Percentiles rank a stretch among this genome's conserved stretches.
These are phyloP conservation scores for Termitomyces bulborhizus DNA, from an alignment of 768 basidiomycete species.

Conservation along the genomic window DNA sequence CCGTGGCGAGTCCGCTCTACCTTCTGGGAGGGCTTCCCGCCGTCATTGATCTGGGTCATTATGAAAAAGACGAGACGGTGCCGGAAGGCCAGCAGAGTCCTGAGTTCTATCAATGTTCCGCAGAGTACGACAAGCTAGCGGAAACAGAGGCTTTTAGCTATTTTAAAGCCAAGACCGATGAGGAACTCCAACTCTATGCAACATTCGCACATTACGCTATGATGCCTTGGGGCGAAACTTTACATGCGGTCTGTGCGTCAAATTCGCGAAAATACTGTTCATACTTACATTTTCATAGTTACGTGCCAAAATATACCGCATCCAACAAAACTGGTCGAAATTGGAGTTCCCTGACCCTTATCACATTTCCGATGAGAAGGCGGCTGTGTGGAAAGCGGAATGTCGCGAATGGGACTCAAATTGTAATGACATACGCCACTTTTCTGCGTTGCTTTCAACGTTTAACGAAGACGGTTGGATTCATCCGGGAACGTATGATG, in stretches of 20 bases:
- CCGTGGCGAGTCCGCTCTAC: not conserved
- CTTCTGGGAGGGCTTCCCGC: not conserved
- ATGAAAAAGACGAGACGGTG: not conserved
- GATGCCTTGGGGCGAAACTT: not conserved
- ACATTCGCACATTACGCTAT: not conserved
- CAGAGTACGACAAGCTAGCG: not conserved
- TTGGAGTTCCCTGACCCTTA: not conserved
- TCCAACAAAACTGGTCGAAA: not conserved
- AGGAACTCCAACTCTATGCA: not conserved
- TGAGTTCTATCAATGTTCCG: not conserved
- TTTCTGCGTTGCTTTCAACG: not conserved
- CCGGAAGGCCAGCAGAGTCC: not conserved
- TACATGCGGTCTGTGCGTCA: not conserved
- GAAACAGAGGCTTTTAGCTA: not conserved
- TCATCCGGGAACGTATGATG: not conserved
- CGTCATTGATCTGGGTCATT: not conserved
- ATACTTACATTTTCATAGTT: not conserved
- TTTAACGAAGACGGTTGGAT: not conserved
- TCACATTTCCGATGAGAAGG: not conserved
- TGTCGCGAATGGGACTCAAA: not conserved
- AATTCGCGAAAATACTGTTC: not conserved
- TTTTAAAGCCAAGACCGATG: not conserved
- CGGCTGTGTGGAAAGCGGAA: not conserved
- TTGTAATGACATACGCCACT: not conserved
- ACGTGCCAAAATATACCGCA: not conserved